phyloP scores from a whole-genome alignment of 139 green algal species.

The Chlorella sp. region DNA sequence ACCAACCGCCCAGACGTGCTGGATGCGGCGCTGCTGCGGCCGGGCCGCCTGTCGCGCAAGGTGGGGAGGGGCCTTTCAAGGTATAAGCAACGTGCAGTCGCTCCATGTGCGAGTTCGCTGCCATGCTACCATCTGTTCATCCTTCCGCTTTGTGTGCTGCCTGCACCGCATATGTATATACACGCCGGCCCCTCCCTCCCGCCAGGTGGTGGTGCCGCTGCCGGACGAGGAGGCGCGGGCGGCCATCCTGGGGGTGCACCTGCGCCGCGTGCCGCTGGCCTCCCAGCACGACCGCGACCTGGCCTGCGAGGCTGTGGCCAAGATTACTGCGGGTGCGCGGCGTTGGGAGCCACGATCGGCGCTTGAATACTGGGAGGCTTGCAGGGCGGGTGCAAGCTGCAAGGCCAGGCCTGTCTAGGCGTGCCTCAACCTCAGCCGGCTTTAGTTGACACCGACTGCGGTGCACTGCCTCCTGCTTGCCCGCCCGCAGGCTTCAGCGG shows the following conservation, averaged over 20 bases:
- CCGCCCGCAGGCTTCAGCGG: conserved; percentile 28
- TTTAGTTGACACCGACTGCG: background rate
- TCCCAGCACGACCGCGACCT: background rate
- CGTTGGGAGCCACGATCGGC: background rate
- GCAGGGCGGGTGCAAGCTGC: too few relatives aligned
- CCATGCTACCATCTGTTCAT: too few relatives aligned
- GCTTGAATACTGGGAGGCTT: too few relatives aligned
- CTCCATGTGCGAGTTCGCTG: too few relatives aligned
- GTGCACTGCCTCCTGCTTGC: too few relatives aligned
- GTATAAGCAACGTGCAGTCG: too few relatives aligned
- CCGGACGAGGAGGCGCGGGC: conserved; percentile 72
- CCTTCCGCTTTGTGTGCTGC: too few relatives aligned
- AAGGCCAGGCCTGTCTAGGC: background rate
- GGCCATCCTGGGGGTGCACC: conserved; percentile 84
- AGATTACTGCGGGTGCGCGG: background rate
- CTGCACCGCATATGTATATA: too few relatives aligned
- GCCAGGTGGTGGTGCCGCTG: conserved; percentile 76
- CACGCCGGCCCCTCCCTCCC: background rate
- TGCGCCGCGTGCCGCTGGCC: conserved; percentile 66
- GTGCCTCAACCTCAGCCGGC: background rate
- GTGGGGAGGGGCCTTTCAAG: conserved; percentile 30
- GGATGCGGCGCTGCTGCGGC: conserved; percentile 87
- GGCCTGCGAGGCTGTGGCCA: conserved; percentile 9
- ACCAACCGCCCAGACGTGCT: conserved; percentile 91
- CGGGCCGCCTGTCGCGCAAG: conserved; percentile 71